A percentile compares a stretch with the other conserved stretches of the same genome.
Conservation (phyloP, 2,329 filamentous ascomycete species). For the Pseudogymnoascus sp. region DNA sequence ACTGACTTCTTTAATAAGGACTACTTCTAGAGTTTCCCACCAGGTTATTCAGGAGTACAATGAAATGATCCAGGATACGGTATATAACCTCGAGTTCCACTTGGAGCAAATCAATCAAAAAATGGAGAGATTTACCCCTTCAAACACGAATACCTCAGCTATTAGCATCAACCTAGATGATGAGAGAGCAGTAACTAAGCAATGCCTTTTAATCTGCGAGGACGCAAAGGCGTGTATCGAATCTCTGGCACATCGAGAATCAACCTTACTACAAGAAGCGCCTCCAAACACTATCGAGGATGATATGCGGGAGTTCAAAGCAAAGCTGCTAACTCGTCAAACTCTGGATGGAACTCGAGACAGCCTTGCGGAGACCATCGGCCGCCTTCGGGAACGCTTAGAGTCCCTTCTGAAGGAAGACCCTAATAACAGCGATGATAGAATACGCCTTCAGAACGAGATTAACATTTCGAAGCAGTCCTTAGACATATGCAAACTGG, state of each 20-base stretch:
- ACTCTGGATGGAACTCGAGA: slow-evolving; percentile 27
- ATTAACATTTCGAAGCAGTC: slow-evolving; percentile 30
- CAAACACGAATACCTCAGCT: slow-evolving; percentile 16
- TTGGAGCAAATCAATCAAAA: slow-evolving; percentile 31
- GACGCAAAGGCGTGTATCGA: slow-evolving; percentile 29
- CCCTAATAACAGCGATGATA: slow-evolving; percentile 20
- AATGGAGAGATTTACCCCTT: slow-evolving; percentile 18
- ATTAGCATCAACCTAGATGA: slow-evolving; percentile 28
- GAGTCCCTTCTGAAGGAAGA: slow-evolving; percentile 19
- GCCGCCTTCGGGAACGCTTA: slow-evolving; percentile 28
- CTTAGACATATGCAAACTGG: slow-evolving; percentile 32
- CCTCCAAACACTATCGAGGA: slow-evolving; percentile 1
- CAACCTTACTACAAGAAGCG: slow-evolving; percentile 17
- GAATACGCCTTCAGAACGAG: slow-evolving; percentile 28
- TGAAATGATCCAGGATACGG: slow-evolving; percentile 32
- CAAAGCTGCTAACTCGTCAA: slow-evolving; percentile 26
- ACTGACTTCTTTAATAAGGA: slow-evolving; percentile 23
- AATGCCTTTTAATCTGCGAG: slow-evolving; percentile 33
- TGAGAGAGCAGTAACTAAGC: slow-evolving; percentile 30
- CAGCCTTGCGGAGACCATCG: slow-evolving; percentile 26
- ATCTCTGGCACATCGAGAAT: slow-evolving; percentile 25
- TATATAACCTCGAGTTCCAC: slow-evolving; percentile 28
- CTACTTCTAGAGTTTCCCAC: slow-evolving; percentile 26
- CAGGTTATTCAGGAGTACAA: slow-evolving; percentile 30
- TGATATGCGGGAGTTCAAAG: slow-evolving; percentile 22